A percentile compares a stretch with the other conserved stretches of the same genome.
phyloP scores from a whole-genome alignment of 305 asterid species.

The Withania somnifera region DNA sequence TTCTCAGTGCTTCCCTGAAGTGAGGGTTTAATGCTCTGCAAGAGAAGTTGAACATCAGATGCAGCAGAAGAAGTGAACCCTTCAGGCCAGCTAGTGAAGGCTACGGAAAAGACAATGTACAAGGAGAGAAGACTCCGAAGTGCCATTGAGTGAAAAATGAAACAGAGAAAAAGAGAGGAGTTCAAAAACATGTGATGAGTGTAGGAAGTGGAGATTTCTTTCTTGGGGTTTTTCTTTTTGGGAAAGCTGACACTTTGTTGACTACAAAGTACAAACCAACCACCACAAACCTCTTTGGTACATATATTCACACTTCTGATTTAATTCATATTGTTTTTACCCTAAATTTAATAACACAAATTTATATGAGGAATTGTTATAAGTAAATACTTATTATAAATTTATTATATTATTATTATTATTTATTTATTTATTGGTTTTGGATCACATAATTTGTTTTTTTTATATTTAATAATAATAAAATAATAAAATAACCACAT shows the following conservation, averaged over 20 bases:
- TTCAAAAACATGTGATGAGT: background rate
- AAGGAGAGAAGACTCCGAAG: constrained; percentile 15
- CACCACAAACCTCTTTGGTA: background rate
- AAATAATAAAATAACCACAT: no score
- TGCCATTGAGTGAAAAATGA: constrained; percentile 29
- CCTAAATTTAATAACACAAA: no score
- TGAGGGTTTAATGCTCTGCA: constrained; percentile 60
- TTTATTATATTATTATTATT: no score
- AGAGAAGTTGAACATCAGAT: constrained; percentile 66
- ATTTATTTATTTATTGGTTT: no score
- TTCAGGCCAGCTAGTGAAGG: background rate
- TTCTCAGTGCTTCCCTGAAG: constrained; percentile 59
- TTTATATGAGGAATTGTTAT: no score
- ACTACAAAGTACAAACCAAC: background rate
- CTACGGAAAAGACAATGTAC: background rate
- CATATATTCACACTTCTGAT: background rate
- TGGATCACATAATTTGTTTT: no score
- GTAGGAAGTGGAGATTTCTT: background rate
- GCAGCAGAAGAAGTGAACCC: constrained; percentile 17
- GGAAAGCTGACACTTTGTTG: constrained; percentile 43
- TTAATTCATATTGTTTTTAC: no score
- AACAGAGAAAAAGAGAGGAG: background rate
- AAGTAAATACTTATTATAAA: no score
- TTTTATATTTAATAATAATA: no score
- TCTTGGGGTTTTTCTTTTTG: constrained; percentile 22